These are phyloP conservation scores for Hsuehochloa calcarea DNA, from an alignment of 176 grass and related monocot species.

Conservation along the genomic window DNA sequence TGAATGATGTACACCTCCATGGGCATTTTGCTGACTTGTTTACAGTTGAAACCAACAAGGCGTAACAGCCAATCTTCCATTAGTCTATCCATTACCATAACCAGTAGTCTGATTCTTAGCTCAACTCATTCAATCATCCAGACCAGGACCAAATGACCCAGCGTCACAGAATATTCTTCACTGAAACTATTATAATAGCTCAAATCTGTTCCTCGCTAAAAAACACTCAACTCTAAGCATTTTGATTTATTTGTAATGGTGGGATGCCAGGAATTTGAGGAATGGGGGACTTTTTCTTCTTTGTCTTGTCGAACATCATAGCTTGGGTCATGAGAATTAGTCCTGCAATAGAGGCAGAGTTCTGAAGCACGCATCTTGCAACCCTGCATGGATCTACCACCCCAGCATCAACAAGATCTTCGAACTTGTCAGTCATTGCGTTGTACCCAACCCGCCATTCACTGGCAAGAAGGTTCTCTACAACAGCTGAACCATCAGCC, in stretches of 20 bases:
- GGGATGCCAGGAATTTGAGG: slow-evolving; percentile 69
- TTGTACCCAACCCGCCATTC: slow-evolving; percentile 83
- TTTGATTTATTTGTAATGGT: slow-evolving; percentile 40
- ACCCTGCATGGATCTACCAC: slow-evolving; percentile 86
- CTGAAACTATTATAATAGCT: neutral
- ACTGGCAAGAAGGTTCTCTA: slow-evolving; percentile 66
- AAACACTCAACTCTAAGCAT: neutral
- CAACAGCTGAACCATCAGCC: slow-evolving; percentile 63
- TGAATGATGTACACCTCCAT: neutral
- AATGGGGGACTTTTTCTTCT: slow-evolving; percentile 60
- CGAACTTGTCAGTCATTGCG: slow-evolving; percentile 59
- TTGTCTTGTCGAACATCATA: slow-evolving; percentile 77
- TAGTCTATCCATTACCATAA: neutral
- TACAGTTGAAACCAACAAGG: neutral
- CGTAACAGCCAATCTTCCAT: neutral
- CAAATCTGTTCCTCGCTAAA: neutral
- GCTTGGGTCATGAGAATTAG: slow-evolving; percentile 81
- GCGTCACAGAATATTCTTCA: neutral
- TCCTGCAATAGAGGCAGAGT: slow-evolving; percentile 75
- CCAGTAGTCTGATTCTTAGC: neutral
- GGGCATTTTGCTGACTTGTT: neutral
- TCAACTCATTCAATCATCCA: neutral
- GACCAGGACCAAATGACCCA: neutral
- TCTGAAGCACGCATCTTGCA: slow-evolving; percentile 74
- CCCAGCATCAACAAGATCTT: slow-evolving; percentile 72